These are phyloP conservation scores for Boletus rubropictus DNA, from an alignment of 768 basidiomycete genomes.

Conservation along the genomic window DNA sequence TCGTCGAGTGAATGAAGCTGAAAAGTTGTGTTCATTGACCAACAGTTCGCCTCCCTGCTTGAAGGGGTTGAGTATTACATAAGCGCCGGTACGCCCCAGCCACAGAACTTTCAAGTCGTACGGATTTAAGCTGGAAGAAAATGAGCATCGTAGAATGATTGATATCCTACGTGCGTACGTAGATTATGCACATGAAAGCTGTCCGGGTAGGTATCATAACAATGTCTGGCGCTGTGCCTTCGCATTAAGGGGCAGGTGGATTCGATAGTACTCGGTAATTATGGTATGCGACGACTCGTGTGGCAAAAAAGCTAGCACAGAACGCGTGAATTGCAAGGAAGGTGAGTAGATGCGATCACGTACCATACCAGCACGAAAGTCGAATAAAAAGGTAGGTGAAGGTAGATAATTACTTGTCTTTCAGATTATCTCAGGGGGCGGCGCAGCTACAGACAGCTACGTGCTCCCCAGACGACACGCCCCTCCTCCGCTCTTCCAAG, in stretches of 20 bases:
- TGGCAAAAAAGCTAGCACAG: not conserved
- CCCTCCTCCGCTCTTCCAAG: slow-evolving; percentile 32
- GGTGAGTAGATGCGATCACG: not conserved
- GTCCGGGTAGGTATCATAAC: slow-evolving; percentile 8
- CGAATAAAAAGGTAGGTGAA: slow-evolving; percentile 10
- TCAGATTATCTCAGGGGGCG: slow-evolving; percentile 1
- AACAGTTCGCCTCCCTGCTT: not conserved
- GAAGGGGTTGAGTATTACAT: too few species aligned
- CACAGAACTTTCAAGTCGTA: not conserved
- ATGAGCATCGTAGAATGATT: slow-evolving; percentile 1
- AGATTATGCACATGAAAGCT: slow-evolving; percentile 20
- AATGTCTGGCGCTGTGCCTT: slow-evolving; percentile 3
- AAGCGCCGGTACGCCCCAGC: too few species aligned
- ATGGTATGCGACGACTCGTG: slow-evolving; percentile 1
- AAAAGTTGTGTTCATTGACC: too few species aligned
- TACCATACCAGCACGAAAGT: slow-evolving; percentile 5
- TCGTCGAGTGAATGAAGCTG: too few species aligned
- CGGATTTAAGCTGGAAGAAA: not conserved
- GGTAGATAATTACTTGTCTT: slow-evolving; percentile 15
- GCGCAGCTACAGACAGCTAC: not conserved
- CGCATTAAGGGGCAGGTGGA: slow-evolving; percentile 3
- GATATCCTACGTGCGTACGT: slow-evolving; percentile 4
- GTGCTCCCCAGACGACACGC: slow-evolving; percentile 26
- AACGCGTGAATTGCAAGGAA: not conserved
- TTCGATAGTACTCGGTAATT: slow-evolving; percentile 11